Evolutionary conservation across 2,329 filamentous ascomycete species (phyloP), one percentile per base, ranked within the genome.

Genomic region (Diplodia intermedia): DNA sequence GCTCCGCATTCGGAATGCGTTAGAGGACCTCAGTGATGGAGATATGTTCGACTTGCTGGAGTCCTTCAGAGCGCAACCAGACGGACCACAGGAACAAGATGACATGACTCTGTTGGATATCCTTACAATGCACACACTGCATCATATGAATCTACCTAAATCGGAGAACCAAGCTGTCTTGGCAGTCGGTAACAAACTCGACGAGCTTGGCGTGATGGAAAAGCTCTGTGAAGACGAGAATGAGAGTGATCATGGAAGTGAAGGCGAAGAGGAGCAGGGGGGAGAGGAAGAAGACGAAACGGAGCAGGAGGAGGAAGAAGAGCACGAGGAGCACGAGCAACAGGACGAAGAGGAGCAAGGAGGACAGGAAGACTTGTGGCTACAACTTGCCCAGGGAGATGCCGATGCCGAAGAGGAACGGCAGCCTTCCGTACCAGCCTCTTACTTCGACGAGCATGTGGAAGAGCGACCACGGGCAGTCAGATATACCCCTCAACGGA

Each of bases 41-140:
- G 31, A 55, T 7, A n/a, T 68, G 15, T 23, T n/a, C 15, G 47
- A 63, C 26, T n/a, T 68, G 12, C 33, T 68, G 2, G 18, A 26
- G 7, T n/a, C 38, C 12, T 26, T 63, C 4, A 53, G 66, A 29
- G 43, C 36, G 20, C 33, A 43, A 11, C 66, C 66, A 0, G 15
- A 8, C 3, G 66, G 50, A 3, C 66, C 57, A 40, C 12, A 43
- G 3, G 66, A 68, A 20, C n/a, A 15, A 9, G 33, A 50, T 9
- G 36, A n/a, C 15, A 38, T 50, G 49, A 12, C 9, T 33, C 18
- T 31, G 18, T 12, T 6, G 15, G 66, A 68, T n/a, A 26, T 36
- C 20, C 23, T 62, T 29, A 26, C 47, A 6, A 63, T 68, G 50
- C 66, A 62, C 12, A 55, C 57, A 18, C 2, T 63, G 18, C 36